phyloP scores from a whole-genome alignment of 495 filamentous ascomycete species.

The Aspergillus cristatus region DNA sequence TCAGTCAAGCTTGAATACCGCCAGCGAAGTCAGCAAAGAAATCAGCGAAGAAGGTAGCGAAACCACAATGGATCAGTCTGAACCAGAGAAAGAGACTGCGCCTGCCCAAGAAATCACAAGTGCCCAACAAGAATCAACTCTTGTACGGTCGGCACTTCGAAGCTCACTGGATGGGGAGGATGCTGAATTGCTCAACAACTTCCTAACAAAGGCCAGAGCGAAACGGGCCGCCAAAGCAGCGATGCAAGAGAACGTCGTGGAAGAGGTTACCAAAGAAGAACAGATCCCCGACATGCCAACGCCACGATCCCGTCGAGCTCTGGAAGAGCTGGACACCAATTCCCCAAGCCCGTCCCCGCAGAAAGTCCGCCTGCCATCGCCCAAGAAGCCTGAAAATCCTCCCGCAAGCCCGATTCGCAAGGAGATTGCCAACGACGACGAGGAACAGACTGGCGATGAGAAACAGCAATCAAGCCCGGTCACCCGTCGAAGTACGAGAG shows the following conservation, averaged over 20 bases:
- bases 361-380: conserved; percentile 23
- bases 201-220: conserved; percentile 50
- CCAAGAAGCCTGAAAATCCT: conserved; percentile 16
- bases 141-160: conserved; percentile 33
- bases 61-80: conserved; percentile 1
- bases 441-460: conserved; percentile 12
- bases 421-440: conserved; percentile 11
- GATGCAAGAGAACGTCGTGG: conserved; percentile 13
- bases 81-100: neutral
- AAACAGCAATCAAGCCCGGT: conserved; percentile 21
- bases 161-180: conserved; percentile 46
- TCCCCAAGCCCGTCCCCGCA: conserved; percentile 36
- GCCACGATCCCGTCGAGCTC: conserved; percentile 36
- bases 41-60: conserved; percentile 7
- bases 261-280: conserved; percentile 12
- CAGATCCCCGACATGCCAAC: conserved; percentile 22
- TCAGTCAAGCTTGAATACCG: neutral
- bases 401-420: conserved; percentile 5
- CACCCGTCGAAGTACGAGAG: conserved; percentile 36
- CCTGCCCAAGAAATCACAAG: conserved; percentile 2
- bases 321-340: conserved; percentile 45
- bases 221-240: conserved; percentile 46
- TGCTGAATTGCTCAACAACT: conserved; percentile 50
- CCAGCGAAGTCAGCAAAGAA: no score
- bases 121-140: conserved; percentile 23